Evolutionary conservation across 768 basidiomycete genomes (phyloP).

Genomic region (Nevesoporus exiguus): DNA sequence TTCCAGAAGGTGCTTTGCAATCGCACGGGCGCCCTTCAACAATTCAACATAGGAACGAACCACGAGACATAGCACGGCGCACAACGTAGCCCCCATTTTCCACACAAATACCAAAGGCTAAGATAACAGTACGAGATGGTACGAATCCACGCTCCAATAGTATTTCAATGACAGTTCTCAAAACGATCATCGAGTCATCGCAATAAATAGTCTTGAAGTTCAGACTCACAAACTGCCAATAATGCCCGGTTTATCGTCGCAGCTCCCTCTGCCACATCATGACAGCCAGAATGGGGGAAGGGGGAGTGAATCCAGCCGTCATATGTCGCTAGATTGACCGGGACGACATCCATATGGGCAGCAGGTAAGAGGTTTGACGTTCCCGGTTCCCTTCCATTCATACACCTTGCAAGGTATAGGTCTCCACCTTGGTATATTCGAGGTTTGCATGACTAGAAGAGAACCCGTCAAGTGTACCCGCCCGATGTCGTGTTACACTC

Average conservation of each 20-base stretch:
- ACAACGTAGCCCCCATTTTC: constrained; percentile 41
- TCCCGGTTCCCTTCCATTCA: constrained; percentile 53
- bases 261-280: constrained; percentile 48
- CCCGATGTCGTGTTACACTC: constrained; percentile 12
- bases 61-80: neutral
- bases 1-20: constrained; percentile 40
- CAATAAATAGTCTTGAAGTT: neutral
- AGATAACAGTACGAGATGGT: constrained; percentile 30
- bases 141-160: constrained; percentile 29
- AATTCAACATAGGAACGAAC: neutral
- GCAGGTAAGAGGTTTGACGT: constrained; percentile 55
- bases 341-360: constrained; percentile 52
- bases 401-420: constrained; percentile 60
- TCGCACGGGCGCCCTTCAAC: constrained; percentile 39
- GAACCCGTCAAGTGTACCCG: neutral
- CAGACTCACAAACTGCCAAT: constrained; percentile 34
- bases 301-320: constrained; percentile 47
- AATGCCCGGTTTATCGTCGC: constrained; percentile 42
- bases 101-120: constrained; percentile 46
- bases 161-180: constrained; percentile 27
- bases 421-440: constrained; percentile 53
- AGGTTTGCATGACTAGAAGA: constrained; percentile 43
- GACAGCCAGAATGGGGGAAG: constrained; percentile 51
- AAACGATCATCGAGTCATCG: neutral
- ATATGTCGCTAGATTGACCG: constrained; percentile 43